Conservation (phyloP, 306 rosid genomes). For the Cicer bijugum region DNA sequence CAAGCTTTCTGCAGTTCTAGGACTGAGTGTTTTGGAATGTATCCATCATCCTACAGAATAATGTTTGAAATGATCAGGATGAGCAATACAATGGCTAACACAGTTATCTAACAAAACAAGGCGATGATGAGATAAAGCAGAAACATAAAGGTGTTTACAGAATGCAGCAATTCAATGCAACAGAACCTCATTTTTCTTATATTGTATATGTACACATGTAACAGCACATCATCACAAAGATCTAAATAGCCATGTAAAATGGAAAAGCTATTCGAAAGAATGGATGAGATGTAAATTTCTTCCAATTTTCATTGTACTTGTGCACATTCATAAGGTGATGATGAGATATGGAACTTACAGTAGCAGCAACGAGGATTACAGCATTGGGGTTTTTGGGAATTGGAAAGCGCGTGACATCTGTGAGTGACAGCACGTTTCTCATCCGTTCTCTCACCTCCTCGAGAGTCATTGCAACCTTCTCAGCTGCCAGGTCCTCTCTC, state of each 20-base stretch:
- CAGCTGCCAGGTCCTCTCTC: slow-evolving; percentile 77
- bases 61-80: slow-evolving; percentile 25
- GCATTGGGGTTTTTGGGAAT: slow-evolving; percentile 81
- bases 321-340: slow-evolving; percentile 36
- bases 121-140: slow-evolving; percentile 8
- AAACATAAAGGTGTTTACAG: background rate
- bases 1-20: slow-evolving; percentile 89
- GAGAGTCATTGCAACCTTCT: slow-evolving; percentile 77
- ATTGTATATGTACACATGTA: background rate
- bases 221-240: slow-evolving; percentile 27
- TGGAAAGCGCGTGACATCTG: slow-evolving; percentile 98
- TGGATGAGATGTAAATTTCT: slow-evolving; percentile 5
- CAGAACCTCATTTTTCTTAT: background rate
- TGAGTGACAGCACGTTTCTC: slow-evolving; percentile 89
- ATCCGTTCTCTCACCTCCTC: slow-evolving; percentile 93
- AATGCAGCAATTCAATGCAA: slow-evolving; percentile 14
- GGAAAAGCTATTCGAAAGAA: slow-evolving; percentile 22
- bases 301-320: background rate
- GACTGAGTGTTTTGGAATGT: slow-evolving; percentile 85
- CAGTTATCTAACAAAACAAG: slow-evolving; percentile 20
- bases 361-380: slow-evolving; percentile 90
- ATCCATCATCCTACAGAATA: slow-evolving; percentile 83
- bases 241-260: slow-evolving; percentile 21
- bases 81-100: slow-evolving; percentile 2
- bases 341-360: slow-evolving; percentile 67